Evolutionary conservation across 805 yeast genomes (phyloP).

Genomic region (Candida succiphila): DNA sequence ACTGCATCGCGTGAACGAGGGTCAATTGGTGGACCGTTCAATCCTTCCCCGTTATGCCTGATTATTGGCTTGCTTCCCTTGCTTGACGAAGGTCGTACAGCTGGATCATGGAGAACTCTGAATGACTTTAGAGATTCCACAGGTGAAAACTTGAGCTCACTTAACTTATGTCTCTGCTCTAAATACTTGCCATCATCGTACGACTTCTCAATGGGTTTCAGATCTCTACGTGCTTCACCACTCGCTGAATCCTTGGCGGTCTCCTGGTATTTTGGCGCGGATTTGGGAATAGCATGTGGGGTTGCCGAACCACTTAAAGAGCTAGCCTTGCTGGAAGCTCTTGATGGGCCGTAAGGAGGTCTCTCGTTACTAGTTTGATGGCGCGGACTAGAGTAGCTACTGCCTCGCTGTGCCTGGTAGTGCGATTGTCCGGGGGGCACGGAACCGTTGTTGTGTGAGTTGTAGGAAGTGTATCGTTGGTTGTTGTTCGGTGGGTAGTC

Average conservation of each 20-base stretch:
- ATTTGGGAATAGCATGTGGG: no score
- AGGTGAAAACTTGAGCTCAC: background rate
- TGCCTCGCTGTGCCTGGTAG: no score
- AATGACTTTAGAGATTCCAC: constrained; percentile 21
- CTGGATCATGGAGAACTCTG: constrained; percentile 44
- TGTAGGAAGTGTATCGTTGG: no score
- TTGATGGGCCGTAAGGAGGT: constrained; percentile 1
- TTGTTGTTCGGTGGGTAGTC: no score
- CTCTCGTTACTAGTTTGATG: no score
- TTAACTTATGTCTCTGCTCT: constrained; percentile 12
- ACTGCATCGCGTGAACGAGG: no score
- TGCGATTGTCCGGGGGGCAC: no score
- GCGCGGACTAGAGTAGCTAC: no score
- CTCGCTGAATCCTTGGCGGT: background rate
- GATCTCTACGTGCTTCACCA: background rate
- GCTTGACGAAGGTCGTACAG: constrained; percentile 26
- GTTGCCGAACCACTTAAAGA: no score
- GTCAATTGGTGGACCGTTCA: constrained; percentile 19
- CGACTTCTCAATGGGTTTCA: background rate
- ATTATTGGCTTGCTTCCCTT: background rate
- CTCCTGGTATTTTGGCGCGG: no score
- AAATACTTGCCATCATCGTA: constrained; percentile 10
- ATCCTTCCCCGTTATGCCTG: background rate
- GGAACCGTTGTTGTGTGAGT: no score
- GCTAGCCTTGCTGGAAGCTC: no score